Evolutionary conservation across 2,329 filamentous ascomycete genomes (phyloP).

Genomic region (Trichoderma atrobrunneum): DNA sequence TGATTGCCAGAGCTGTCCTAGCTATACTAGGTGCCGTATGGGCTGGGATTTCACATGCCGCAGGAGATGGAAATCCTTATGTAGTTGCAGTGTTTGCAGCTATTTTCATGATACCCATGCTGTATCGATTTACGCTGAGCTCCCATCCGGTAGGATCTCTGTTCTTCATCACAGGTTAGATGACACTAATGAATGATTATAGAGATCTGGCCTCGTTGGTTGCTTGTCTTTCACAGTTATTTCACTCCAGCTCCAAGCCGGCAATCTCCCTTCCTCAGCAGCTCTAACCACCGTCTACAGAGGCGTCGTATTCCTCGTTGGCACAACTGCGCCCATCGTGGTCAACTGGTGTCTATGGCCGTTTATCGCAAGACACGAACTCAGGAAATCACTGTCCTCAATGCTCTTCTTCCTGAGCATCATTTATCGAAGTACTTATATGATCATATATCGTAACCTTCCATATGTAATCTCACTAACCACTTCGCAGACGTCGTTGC

Average conservation of each 20-base stretch:
- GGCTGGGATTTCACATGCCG: slow-evolving; percentile 52
- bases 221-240: slow-evolving; percentile 56
- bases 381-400: slow-evolving; percentile 52
- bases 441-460: background rate
- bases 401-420: slow-evolving; percentile 59
- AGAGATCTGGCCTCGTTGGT: slow-evolving; percentile 56
- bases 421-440: slow-evolving; percentile 49
- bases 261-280: slow-evolving; percentile 33
- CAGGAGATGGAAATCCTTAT: slow-evolving; percentile 51
- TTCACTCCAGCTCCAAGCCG: slow-evolving; percentile 43
- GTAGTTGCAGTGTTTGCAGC: slow-evolving; percentile 54
- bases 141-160: slow-evolving; percentile 45
- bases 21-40: slow-evolving; percentile 53
- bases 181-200: slow-evolving; percentile 19
- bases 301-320: slow-evolving; percentile 51
- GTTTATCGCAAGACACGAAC: slow-evolving; percentile 58
- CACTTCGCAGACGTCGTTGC: slow-evolving; percentile 44
- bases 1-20: slow-evolving; percentile 49
- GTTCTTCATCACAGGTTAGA: background rate
- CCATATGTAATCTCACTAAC: background rate
- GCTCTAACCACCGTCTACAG: slow-evolving; percentile 44
- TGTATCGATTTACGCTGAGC: slow-evolving; percentile 55
- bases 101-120: slow-evolving; percentile 59
- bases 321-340: slow-evolving; percentile 51
- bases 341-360: slow-evolving; percentile 62